A percentile compares a stretch with the other conserved stretches of the same genome.
phyloP scores from a whole-genome alignment of 257 asterid genomes.

The Nicotiana knightiana region DNA sequence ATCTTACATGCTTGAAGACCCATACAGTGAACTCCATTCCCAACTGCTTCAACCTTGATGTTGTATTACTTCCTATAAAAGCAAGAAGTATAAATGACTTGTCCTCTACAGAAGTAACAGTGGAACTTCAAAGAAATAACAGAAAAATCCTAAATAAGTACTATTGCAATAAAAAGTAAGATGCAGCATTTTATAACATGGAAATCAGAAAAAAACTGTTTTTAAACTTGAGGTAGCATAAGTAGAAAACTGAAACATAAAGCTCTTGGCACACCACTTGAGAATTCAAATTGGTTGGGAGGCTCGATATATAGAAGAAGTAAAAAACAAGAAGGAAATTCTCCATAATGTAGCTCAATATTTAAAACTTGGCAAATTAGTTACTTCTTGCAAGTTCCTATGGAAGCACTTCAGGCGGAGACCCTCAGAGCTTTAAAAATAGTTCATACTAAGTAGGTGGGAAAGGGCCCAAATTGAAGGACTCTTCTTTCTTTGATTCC shows the following conservation, averaged over 20 bases:
- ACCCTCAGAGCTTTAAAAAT: background rate
- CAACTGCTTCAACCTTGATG: constrained; percentile 90
- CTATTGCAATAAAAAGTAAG: constrained; percentile 1
- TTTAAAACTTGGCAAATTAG: background rate
- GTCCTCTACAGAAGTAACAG: background rate
- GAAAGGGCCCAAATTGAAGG: no score
- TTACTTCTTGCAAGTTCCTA: background rate
- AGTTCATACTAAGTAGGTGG: no score
- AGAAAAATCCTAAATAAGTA: background rate
- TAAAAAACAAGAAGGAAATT: background rate
- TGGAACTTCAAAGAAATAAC: background rate
- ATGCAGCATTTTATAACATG: background rate
- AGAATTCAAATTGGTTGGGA: background rate
- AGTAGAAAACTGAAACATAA: background rate
- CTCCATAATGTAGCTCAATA: background rate
- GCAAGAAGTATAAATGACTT: constrained; percentile 15
- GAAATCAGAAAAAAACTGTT: background rate
- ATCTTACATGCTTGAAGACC: constrained; percentile 97
- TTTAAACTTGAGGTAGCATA: background rate
- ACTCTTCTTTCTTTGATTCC: no score
- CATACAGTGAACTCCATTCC: constrained; percentile 99
- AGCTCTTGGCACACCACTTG: background rate
- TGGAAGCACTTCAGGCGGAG: background rate
- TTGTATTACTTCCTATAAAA: constrained; percentile 65
- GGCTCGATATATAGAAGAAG: background rate